Evolutionary conservation across 129 eudicot species (phyloP), one percentile per base, ranked within the genome.

Genomic region (Arctium minus): DNA sequence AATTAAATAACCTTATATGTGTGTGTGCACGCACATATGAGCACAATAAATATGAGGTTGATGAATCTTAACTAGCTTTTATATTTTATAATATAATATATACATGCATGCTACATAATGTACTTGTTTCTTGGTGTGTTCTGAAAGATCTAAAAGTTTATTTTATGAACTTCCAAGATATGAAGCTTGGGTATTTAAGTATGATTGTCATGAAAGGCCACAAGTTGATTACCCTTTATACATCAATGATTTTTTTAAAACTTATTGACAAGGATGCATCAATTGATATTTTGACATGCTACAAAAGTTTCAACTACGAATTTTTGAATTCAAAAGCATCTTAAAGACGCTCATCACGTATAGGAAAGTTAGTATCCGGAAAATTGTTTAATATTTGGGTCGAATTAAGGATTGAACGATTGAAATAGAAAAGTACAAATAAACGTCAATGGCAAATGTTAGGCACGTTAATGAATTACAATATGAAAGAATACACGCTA

Each of bases 21-120:
- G 9, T 84, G 82, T 60, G 73, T 82, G 27, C 9, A n/a, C 5
- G 29, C 29, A 17, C 29, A 13, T 72, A 67, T 83, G 35, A 35
- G 80, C 33, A 64, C 44, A 79, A 79, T 46, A 73, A 73, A 35
- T 35, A 62, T 73, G 79, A 84, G 31, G 75, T 37, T 64, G 75
- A 62, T 40, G 44, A 73, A 44, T 46, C 77, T 60, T 69, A 82
- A 77, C 12, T 78, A 84, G 70, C 40, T 78, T 84, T 56, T 84
- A 84, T 74, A 67, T n/a, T 17, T 6, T 60, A 22, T 13, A 13
- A 17, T n/a, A 60, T 5, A 60, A 17, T 39, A 31, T 31, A 30
- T 37, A 73, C 60, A 77, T 71, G 32, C n/a, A 53, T 77, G 31
- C 44, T 71, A 77, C 53, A 30, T 56, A 71, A 46, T 44, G 39